Conservation (phyloP, 352 stramenopile species). For the Phytophthora macrochlamydospora region DNA sequence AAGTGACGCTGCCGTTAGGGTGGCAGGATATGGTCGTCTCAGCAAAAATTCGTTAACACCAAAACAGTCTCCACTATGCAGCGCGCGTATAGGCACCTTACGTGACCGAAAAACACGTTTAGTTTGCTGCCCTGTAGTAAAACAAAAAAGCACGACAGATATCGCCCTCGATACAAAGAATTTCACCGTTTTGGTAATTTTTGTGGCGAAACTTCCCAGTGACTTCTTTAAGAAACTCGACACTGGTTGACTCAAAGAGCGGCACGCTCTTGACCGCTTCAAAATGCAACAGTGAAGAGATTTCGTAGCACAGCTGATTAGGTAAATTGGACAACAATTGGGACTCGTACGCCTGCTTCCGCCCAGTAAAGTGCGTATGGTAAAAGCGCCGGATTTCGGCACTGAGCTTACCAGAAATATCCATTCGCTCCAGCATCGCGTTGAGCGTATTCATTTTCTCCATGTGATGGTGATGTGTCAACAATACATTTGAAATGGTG, state of each 20-base stretch:
- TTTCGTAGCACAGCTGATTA: conserved; percentile 65
- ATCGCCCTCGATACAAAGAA: conserved; percentile 56
- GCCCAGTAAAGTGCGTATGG: conserved; percentile 69
- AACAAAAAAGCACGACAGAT: conserved; percentile 74
- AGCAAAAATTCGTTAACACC: conserved; percentile 68
- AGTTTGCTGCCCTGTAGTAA: conserved; percentile 50
- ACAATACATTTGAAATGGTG: conserved; percentile 67
- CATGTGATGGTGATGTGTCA: conserved; percentile 56
- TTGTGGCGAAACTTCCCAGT: conserved; percentile 68
- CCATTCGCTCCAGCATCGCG: conserved; percentile 52
- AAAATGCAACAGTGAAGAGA: conserved; percentile 68
- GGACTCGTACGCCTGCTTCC: conserved; percentile 64
- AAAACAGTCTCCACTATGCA: conserved; percentile 58
- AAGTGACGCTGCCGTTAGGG: conserved; percentile 41
- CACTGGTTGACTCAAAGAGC: conserved; percentile 63
- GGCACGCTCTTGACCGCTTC: conserved; percentile 56
- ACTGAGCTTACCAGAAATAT: conserved; percentile 47
- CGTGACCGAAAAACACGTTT: conserved; percentile 54
- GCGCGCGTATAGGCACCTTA: conserved; percentile 36
- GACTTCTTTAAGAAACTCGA: conserved; percentile 54
- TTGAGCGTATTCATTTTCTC: conserved; percentile 72
- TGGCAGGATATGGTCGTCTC: conserved; percentile 45
- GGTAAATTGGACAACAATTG: conserved; percentile 61
- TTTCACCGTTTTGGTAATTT: conserved; percentile 66
- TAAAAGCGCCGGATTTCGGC: conserved; percentile 56